Base-by-base conservation (phyloP, 208 protist genomes). In the Acanthamoeba triangularis region DNA sequence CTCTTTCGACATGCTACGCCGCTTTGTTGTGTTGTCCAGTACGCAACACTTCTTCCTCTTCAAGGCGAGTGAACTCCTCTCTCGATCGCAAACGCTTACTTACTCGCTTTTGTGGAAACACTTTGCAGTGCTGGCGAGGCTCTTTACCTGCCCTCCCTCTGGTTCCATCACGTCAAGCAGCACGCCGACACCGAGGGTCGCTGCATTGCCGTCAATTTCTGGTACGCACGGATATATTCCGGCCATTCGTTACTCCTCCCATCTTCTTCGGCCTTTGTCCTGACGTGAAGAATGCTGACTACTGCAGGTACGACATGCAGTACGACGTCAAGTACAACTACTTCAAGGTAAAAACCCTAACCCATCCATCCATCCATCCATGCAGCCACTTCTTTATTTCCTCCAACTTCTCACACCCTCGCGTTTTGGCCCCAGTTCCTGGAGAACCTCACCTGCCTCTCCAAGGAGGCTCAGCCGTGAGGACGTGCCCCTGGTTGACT, bases 121-220 rank as follows among this genome's bases (percentile, higher is more conserved):
- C 23, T 14, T 18, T 72, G 96, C 78, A 87, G 78, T 2, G 94
- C 52, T 10, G 97, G 97, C 33, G 97, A 97, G n/a, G 59, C 97
- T 23, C 94, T 97, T 0, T 97, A 97, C 35, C 47, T 97, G 78
- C 97, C 97, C 10, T 97, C 96, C 30, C 47, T 97, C 0, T 97
- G 96, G 67, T 97, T 95, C 30, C 97, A 97, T 30, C 63, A 96
- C 33, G 97, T 97, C 0, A 85, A 91, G 30, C 96, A 97, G 82
- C 20, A 61, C 13, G 69, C 92, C 30, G 96, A 96, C 41, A 30
- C 14, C 28, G 52, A 97, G 44, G 54, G 90, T 1, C 56, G 69
- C 18, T 96, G 90, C 5, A 97, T 97, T 69, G 96, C 96, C 11
- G 97, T 94, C 41, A 94, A 94, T 33, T 94, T 94, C 47, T 94